Evolutionary conservation across 176 grass and related monocot species (phyloP).

Genomic region (Dactylis glomerata): DNA sequence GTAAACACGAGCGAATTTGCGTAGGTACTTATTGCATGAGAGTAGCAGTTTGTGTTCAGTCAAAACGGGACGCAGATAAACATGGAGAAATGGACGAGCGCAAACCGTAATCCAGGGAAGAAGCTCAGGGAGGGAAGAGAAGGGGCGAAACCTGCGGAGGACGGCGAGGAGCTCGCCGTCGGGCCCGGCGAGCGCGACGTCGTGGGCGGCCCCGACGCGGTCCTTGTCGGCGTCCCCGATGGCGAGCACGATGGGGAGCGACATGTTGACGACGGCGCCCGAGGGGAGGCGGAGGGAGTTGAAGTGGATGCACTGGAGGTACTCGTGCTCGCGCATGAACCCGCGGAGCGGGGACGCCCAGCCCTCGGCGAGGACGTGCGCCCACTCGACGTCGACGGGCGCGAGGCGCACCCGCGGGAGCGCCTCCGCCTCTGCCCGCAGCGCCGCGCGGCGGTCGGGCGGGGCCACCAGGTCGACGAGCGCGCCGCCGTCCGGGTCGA

Average conservation of each 20-base stretch:
- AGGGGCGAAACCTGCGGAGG: slow-evolving; percentile 47
- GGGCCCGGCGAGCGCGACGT: slow-evolving; percentile 59
- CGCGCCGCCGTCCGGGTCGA: slow-evolving; percentile 89
- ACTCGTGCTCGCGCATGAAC: slow-evolving; percentile 89
- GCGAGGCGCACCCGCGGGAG: slow-evolving; percentile 45
- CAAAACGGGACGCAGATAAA: background rate
- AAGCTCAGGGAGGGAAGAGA: background rate
- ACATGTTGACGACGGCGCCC: slow-evolving; percentile 73
- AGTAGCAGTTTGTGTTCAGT: background rate
- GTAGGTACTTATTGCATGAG: background rate
- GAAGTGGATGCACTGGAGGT: slow-evolving; percentile 89
- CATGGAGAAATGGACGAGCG: background rate
- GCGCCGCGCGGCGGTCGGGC: slow-evolving; percentile 19
- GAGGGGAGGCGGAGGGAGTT: slow-evolving; percentile 66
- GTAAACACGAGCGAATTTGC: background rate
- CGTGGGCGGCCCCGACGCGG: slow-evolving; percentile 31
- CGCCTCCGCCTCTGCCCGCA: slow-evolving; percentile 44
- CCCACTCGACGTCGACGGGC: slow-evolving; percentile 78
- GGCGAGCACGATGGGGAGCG: slow-evolving; percentile 88
- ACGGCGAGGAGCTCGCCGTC: slow-evolving; percentile 51
- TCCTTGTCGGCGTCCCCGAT: slow-evolving; percentile 58
- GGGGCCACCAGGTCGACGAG: slow-evolving; percentile 57
- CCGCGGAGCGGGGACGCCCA: slow-evolving; percentile 90
- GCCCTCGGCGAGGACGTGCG: slow-evolving; percentile 89
- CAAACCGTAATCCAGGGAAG: background rate